phyloP scores from a whole-genome alignment of 768 basidiomycete genomes.

The Macrolepiota albuminosa region DNA sequence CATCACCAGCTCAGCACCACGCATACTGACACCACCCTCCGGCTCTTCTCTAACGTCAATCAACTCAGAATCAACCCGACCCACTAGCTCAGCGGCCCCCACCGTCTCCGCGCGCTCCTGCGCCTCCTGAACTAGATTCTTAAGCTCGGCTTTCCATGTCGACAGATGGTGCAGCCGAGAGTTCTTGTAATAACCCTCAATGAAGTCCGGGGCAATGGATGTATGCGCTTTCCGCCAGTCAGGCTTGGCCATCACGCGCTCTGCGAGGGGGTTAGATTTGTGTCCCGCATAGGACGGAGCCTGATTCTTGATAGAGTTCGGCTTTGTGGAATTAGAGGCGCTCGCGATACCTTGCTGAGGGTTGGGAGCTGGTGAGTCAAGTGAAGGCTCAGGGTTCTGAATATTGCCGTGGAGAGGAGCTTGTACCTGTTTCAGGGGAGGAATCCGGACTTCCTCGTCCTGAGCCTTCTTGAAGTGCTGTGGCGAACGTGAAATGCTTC shows the following conservation, averaged over 20 bases:
- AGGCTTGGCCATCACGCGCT: slow-evolving; percentile 76
- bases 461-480: not conserved
- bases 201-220: slow-evolving; percentile 78
- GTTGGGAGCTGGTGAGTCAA: not conserved
- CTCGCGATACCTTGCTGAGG: not conserved
- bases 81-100: slow-evolving; percentile 20
- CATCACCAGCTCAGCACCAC: slow-evolving; percentile 43
- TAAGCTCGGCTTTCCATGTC: slow-evolving; percentile 90
- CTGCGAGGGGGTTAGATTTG: slow-evolving; percentile 65
- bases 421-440: not conserved
- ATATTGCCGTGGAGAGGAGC: not conserved
- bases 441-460: not conserved
- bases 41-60: not conserved
- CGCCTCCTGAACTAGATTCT: slow-evolving; percentile 71
- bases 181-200: slow-evolving; percentile 79
- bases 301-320: not conserved
- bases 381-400: not conserved
- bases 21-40: slow-evolving; percentile 43
- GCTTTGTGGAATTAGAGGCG: not conserved
- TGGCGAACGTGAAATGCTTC: not conserved
- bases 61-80: slow-evolving; percentile 26
- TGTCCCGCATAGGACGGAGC: slow-evolving; percentile 65
- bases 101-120: slow-evolving; percentile 60
- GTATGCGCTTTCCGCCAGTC: slow-evolving; percentile 89
- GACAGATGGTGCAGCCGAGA: slow-evolving; percentile 91